Percentiles rank a stretch among this genome's conserved stretches.
Conservation (phyloP, 2,329 filamentous ascomycete genomes). For the Neofusicoccum ribis region DNA sequence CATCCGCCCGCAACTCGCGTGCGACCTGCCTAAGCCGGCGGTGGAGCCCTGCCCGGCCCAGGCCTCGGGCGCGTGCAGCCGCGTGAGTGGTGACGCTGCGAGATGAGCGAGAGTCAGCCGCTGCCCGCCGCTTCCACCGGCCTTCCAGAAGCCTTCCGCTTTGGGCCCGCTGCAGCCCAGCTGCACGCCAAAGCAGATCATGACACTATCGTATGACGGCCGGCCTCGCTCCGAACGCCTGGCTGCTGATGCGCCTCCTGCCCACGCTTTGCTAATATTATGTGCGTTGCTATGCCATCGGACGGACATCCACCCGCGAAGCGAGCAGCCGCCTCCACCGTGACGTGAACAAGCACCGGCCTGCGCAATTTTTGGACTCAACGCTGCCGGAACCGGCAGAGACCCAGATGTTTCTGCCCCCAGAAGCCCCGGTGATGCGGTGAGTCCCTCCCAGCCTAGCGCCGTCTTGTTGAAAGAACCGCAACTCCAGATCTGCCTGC, state of each 20-base stretch:
- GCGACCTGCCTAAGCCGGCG: not conserved
- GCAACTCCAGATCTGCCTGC: not conserved
- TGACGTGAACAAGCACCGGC: constrained; percentile 3
- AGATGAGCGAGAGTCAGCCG: not conserved
- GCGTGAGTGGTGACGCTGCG: constrained; percentile 6
- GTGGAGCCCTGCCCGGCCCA: not conserved
- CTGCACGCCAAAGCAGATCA: constrained; percentile 17
- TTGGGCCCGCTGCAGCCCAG: constrained; percentile 4
- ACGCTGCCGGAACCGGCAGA: not conserved
- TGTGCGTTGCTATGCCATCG: constrained; percentile 9
- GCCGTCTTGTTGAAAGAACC: not conserved
- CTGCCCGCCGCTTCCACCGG: not conserved
- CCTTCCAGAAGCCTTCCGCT: constrained; percentile 17
- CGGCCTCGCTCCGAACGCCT: constrained; percentile 1
- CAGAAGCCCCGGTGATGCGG: not conserved
- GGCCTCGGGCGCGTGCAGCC: not conserved
- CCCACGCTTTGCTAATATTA: constrained; percentile 5
- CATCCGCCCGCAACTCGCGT: not conserved
- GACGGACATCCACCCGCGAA: not conserved
- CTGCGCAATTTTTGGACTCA: constrained; percentile 10
- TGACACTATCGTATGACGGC: constrained; percentile 19
- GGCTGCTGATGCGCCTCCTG: constrained; percentile 5
- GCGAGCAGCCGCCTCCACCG: constrained; percentile 14
- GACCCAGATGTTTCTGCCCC: not conserved
- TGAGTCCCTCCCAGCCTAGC: constrained; percentile 1